phyloP scores from a whole-genome alignment of 805 yeast genomes.

The Starmerella roubikii region DNA sequence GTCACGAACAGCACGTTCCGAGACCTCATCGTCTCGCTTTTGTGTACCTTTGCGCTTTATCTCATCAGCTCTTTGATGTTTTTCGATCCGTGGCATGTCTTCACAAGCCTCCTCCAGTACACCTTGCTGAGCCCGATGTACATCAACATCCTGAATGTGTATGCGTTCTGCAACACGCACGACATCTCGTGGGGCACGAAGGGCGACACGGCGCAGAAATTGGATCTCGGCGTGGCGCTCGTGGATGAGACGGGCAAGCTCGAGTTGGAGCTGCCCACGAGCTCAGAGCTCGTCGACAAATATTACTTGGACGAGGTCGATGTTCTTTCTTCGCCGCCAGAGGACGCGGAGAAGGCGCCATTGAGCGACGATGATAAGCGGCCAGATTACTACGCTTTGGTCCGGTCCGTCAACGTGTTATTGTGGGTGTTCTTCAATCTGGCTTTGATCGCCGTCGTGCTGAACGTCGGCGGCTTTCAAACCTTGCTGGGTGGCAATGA shows the following conservation, averaged over 20 bases:
- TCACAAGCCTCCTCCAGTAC: conserved; percentile 77
- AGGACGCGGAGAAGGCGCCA: conserved; percentile 25
- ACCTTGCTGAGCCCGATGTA: conserved; percentile 75
- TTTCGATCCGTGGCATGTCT: conserved; percentile 86
- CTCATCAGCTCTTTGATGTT: conserved; percentile 65
- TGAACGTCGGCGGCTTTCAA: conserved; percentile 65
- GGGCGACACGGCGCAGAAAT: conserved; percentile 52
- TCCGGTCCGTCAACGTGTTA: conserved; percentile 78
- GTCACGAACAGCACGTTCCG: conserved; percentile 51
- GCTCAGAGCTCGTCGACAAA: conserved; percentile 60
- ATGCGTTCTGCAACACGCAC: conserved; percentile 91
- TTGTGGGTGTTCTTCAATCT: conserved; percentile 83
- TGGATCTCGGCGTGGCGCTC: conserved; percentile 75
- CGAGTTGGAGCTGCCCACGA: conserved; percentile 62
- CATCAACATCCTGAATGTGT: conserved; percentile 79
- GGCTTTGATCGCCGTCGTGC: conserved; percentile 65
- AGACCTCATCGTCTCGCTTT: conserved; percentile 73
- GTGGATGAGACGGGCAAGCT: conserved; percentile 51
- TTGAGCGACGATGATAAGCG: conserved; percentile 38
- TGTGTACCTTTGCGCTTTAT: conserved; percentile 72
- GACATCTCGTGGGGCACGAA: conserved; percentile 98
- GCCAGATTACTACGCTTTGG: conserved; percentile 76
- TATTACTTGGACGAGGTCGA: conserved; percentile 54
- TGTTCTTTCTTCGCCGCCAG: conserved; percentile 32
- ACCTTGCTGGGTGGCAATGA: conserved; percentile 22